phyloP scores from a whole-genome alignment of 306 rosid genomes.

The Prunus padus region DNA sequence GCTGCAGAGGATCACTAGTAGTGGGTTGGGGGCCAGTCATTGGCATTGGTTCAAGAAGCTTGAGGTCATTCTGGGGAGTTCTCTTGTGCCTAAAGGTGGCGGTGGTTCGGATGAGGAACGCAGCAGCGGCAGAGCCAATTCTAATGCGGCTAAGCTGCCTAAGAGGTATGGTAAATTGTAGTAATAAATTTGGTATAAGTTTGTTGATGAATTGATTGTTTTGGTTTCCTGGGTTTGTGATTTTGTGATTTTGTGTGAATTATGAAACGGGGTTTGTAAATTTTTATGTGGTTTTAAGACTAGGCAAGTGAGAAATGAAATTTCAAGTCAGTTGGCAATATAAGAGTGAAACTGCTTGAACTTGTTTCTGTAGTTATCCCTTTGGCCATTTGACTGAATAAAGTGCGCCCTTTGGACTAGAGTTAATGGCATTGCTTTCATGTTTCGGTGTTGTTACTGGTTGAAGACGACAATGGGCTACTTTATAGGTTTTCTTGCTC shows the following conservation, averaged over 20 bases:
- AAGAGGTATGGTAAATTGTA: conserved; percentile 21
- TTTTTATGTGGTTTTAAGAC: neutral
- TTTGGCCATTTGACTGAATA: neutral
- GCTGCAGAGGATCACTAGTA: conserved; percentile 37
- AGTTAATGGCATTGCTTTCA: neutral
- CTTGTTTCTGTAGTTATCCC: neutral
- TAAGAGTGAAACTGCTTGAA: neutral
- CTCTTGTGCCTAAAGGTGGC: conserved; percentile 8
- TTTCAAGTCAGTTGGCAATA: neutral
- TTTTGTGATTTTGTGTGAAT: neutral
- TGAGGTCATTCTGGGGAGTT: conserved; percentile 32
- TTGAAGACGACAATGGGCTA: neutral
- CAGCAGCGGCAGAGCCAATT: conserved; percentile 12
- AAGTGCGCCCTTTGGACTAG: neutral
- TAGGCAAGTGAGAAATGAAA: neutral
- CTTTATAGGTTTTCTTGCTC: neutral
- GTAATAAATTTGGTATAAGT: conserved; percentile 9
- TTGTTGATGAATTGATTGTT: neutral
- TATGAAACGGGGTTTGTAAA: no score
- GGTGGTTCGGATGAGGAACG: conserved; percentile 34
- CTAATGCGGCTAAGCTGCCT: conserved; percentile 18
- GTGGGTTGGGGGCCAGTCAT: conserved; percentile 24
- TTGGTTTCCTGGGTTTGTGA: neutral
- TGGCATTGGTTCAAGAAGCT: conserved; percentile 53
- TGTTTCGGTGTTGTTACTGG: neutral